Evolutionary conservation across 2,329 filamentous ascomycete species (phyloP), one percentile per base, ranked within the genome.

Genomic region (Emergomyces orientalis): DNA sequence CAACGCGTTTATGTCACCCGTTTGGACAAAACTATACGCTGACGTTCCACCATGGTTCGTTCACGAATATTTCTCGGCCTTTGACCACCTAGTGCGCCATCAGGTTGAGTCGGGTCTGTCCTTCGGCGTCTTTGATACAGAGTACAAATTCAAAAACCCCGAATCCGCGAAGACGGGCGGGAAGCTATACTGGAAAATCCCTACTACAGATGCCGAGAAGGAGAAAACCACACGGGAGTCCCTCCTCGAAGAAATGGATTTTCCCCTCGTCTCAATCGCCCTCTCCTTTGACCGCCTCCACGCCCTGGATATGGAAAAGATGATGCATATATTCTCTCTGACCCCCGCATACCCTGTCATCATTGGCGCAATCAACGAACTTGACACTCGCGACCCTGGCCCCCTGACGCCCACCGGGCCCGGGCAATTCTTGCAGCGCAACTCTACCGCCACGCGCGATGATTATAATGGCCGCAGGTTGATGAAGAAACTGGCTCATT

Each of bases 111-210:
- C 71, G 1, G 73, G 71, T 2, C 61, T 74, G 3, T 73, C 71
- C 47, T 76, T 71, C 64, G 75, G 75, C 60, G 73, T 77, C 41
- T 76, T 75, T 67, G 75, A 77, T 66, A 74, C 70, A 9, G 67
- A 75, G 49, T 77, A 76, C 65, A 43, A 65, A 25, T 77, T 70
- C 72, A 75, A 73, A 60, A 68, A 67, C 2, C 63, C 69, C 6
- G 69, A 73, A 30, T 74, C 71, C 37, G 67, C 64, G 25, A 51
- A 43, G 22, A 64, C 69, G 47, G 72, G 27, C 61, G 70, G 59
- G 47, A 63, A 60, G 7, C 51, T 69, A 19, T 66, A 67, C 60
- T 69, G 67, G 66, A 63, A 68, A 49, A 25, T 63, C 7, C 61
- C 63, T 13, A 59, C 64, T 43, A 49, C 54, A 6, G 63, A 56